Base-by-base conservation (phyloP, 1,284 basidiomycete genomes). In the Cutaneotrichosporon mucoides region DNA sequence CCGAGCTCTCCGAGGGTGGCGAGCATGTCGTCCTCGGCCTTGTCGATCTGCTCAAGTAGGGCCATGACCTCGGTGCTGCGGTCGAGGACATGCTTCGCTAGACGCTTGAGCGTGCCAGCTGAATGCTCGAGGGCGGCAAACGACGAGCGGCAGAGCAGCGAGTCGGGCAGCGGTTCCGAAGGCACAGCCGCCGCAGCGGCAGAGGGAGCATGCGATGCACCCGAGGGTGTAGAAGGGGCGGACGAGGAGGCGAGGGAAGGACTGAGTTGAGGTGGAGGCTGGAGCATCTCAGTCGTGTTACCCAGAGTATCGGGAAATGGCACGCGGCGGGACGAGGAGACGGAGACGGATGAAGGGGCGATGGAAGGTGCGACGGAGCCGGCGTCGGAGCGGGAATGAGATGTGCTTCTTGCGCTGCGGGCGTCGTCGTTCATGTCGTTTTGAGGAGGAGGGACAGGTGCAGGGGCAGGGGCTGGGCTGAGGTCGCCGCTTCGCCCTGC, bases 21-120 rank as follows among this genome's bases (percentile, higher is more conserved):
- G 41, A 75, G 69, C 41, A 79, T 54, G 45, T 73, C 75, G 38
- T 76, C 71, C 59, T 79, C 77, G 9, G 73, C 75, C 16, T 60
- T 64, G 53, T 76, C 73, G 12, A 79, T 66, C 59, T 76, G 73
- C 40, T 74, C 69, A 6, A 74, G 66, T 11, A 76, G 55, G 2
- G 70, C 63, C 5, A 66, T 47, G 2, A 74, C 69, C 4, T 68
- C 58, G 6, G 64, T 55, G n/a, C 72, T 65, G 2, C 67, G 53
- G 12, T 63, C 53, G 6, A 75, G 56, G 12, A 76, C 71, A 3
- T 63, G 55, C 62, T 78, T 79, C 43, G 68, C 65, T 1, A 74
- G 60, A 8, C 71, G 67, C 60, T 74, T 76, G 38, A 79, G 66
- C 7, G 70, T 72, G 10, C 61, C 55, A 0, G 75, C 65, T 6